Evolutionary conservation across 768 basidiomycete species (phyloP), one percentile per base, ranked within the genome.

Genomic region (Boletus sensibilis): DNA sequence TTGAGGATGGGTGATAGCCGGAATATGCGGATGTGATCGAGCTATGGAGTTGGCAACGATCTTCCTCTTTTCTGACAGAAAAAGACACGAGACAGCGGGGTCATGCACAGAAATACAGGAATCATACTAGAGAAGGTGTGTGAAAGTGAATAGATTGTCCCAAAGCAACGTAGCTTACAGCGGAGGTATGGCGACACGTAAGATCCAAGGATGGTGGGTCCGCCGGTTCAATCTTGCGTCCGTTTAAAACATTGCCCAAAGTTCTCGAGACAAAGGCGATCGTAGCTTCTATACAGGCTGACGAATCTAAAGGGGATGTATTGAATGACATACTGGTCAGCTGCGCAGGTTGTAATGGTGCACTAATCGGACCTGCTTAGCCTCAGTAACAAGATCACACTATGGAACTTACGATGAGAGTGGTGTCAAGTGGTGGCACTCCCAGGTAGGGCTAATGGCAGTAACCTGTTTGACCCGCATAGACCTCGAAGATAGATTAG

Each of bases 361-460:
- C 72, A 38, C 85, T 85, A 52, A 53, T 67, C 38, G 40, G 12
- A n/a, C 6, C 47, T 40, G 23, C 40, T 64, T 43, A 50, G 66
- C 35, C 13, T 47, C 44, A 34, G 46, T 21, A 42, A 18, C 16
- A 46, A 48, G 52, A 25, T 23, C 1, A 53, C 16, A 18, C 2
- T 7, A 1, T 1, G 42, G 34, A 23, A 75, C 88, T 68, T 61
- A 88, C 86, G 74, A 64, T 20, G 67, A 59, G 16, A 67, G 59
- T 11, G 74, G 68, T 2, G 70, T 60, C n/a, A 80, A 51, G 8
- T 79, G 64, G 2, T 69, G 67, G 57, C 82, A 85, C 40, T 70
- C 68, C 93, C 93, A 94, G 6, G 75, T 73, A 1, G 90, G 82
- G 61, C 92, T 92, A 48, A 92, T 59, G 27, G 82, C 78, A 4